phyloP scores from a whole-genome alignment of 2,329 filamentous ascomycete species.

The Onygenales sp. region DNA sequence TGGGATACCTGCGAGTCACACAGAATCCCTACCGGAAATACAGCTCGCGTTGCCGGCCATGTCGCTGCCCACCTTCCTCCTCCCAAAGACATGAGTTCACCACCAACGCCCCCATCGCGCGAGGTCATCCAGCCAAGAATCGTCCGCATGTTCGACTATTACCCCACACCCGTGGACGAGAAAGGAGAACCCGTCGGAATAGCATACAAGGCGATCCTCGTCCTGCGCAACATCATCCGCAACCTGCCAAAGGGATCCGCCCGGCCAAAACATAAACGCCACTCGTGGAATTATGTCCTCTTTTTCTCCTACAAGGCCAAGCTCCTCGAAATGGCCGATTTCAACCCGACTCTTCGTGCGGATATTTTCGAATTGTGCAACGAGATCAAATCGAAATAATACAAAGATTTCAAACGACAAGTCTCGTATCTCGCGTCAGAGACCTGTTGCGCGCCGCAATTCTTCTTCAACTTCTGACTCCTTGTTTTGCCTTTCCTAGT shows the following conservation, averaged over 20 bases:
- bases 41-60: constrained; percentile 28
- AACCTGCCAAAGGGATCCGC: constrained; percentile 26
- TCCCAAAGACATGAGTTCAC: constrained; percentile 12
- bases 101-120: constrained; percentile 20
- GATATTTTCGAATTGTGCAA: constrained; percentile 34
- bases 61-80: constrained; percentile 20
- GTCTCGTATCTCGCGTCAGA: background rate
- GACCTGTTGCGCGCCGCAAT: background rate
- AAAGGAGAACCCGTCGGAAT: constrained; percentile 34
- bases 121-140: constrained; percentile 30
- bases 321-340: constrained; percentile 30
- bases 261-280: constrained; percentile 1
- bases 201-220: constrained; percentile 37
- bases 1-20: constrained; percentile 32
- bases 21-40: constrained; percentile 25
- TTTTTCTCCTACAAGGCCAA: constrained; percentile 30
- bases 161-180: constrained; percentile 34
- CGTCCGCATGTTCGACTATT: constrained; percentile 30
- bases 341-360: constrained; percentile 32
- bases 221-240: constrained; percentile 38
- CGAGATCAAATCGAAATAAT: constrained; percentile 18
- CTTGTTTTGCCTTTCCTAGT: background rate
- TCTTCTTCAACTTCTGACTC: background rate
- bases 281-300: constrained; percentile 21
- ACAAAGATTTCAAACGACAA: background rate